Conservation (phyloP, 108 stramenopile genomes). For the Chaetoceros tenuissimus region DNA sequence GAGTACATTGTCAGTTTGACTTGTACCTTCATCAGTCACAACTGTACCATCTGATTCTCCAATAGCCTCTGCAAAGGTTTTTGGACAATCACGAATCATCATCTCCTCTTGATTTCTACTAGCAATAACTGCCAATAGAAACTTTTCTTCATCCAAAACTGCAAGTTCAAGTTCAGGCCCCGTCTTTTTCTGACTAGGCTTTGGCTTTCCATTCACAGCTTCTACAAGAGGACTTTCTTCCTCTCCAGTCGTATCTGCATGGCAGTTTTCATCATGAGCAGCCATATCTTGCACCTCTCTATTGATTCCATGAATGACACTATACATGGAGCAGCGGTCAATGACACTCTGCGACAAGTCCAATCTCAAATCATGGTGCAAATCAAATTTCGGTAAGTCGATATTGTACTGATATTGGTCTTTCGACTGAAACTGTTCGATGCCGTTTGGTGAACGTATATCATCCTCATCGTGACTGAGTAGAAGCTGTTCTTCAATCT, state of each 20-base stretch:
- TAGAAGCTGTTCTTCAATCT: not conserved
- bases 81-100: slow-evolving; percentile 36
- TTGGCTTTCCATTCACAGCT: slow-evolving; percentile 29
- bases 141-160: slow-evolving; percentile 76
- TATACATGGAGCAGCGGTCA: slow-evolving; percentile 69
- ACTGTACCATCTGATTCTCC: slow-evolving; percentile 47
- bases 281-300: slow-evolving; percentile 63
- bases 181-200: slow-evolving; percentile 3
- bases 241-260: slow-evolving; percentile 11
- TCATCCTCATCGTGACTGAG: not conserved
- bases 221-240: slow-evolving; percentile 28
- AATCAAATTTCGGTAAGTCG: slow-evolving; percentile 33
- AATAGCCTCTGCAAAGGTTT: slow-evolving; percentile 79
- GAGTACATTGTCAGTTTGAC: not conserved
- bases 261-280: slow-evolving; percentile 34
- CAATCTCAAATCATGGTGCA: slow-evolving; percentile 42
- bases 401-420: not conserved
- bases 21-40: not conserved
- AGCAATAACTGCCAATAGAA: slow-evolving; percentile 62
- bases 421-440: not conserved
- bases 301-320: slow-evolving; percentile 78
- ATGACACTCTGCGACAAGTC: slow-evolving; percentile 58
- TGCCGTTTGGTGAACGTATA: not conserved
- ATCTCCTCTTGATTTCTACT: slow-evolving; percentile 38
- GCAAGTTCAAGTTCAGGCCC: slow-evolving; percentile 31